These are phyloP conservation scores for Botrytis squamosa DNA, from an alignment of 2,329 filamentous ascomycete species.

Conservation along the genomic window DNA sequence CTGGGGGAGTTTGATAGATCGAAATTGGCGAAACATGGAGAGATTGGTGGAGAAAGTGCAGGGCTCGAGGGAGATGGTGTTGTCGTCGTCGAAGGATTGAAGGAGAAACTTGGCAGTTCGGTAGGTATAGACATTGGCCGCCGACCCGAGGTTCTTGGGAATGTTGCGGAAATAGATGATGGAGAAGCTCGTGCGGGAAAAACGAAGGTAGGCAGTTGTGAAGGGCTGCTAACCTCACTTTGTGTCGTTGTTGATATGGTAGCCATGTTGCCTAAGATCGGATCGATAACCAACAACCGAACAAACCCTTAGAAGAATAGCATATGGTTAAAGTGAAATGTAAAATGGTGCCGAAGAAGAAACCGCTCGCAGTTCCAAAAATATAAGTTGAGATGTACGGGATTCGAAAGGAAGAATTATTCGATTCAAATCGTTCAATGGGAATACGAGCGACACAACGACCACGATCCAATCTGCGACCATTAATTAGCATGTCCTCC, in stretches of 20 bases:
- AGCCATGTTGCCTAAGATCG: conserved; percentile 21
- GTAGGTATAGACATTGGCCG: conserved; percentile 48
- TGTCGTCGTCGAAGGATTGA: conserved; percentile 12
- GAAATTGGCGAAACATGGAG: conserved; percentile 39
- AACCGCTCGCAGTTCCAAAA: conserved; percentile 15
- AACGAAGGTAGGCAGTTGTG: conserved; percentile 33
- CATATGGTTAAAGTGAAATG: conserved; percentile 18
- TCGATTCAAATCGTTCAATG: conserved; percentile 5
- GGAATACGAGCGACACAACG: conserved; percentile 14
- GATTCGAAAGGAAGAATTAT: conserved; percentile 1
- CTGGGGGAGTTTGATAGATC: conserved; percentile 44
- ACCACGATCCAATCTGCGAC: conserved; percentile 21
- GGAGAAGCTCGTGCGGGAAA: conserved; percentile 31
- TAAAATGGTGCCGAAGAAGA: conserved; percentile 7
- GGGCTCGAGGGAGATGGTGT: conserved; percentile 41
- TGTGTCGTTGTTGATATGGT: conserved; percentile 17
- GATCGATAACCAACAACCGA: conserved; percentile 21
- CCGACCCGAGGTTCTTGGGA: conserved; percentile 49
- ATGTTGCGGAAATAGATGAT: conserved; percentile 29
- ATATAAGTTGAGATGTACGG: background rate
- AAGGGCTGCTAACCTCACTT: conserved; percentile 22
- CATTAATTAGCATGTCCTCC: conserved; percentile 15
- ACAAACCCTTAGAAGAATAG: conserved; percentile 13
- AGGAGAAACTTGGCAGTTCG: conserved; percentile 18
- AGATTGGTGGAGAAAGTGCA: conserved; percentile 55